These are phyloP conservation scores for Globisporangium lucens DNA, from an alignment of 352 stramenopile species.

Conservation along the genomic window DNA sequence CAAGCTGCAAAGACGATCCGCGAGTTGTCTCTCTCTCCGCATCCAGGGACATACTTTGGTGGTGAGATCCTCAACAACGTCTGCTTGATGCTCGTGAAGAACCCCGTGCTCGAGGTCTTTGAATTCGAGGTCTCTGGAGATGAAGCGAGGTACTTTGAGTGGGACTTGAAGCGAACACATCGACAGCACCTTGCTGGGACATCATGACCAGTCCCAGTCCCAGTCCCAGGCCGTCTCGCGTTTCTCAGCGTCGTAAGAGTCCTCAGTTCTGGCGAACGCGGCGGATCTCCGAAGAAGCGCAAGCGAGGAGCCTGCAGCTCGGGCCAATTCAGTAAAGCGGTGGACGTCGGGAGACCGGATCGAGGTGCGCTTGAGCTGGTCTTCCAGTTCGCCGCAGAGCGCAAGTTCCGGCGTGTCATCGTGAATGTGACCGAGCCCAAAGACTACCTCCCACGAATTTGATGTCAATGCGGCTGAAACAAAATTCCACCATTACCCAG, in stretches of 20 bases:
- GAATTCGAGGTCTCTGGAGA: not conserved
- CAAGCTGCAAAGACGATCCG: not conserved
- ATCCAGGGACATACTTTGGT: not conserved
- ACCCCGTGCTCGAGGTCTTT: not conserved
- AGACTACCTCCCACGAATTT: not conserved
- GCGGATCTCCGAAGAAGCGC: not conserved
- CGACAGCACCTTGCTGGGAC: not conserved
- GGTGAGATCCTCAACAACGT: not conserved
- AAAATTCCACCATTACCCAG: too few species aligned
- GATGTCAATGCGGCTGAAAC: too few species aligned
- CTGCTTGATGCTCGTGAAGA: not conserved
- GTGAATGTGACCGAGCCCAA: not conserved
- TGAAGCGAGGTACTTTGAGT: not conserved
- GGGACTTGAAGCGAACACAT: not conserved
- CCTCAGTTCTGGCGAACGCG: not conserved
- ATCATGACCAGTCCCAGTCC: not conserved
- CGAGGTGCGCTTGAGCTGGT: not conserved
- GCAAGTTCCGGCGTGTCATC: not conserved
- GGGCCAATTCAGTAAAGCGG: not conserved
- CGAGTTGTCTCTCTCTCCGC: not conserved
- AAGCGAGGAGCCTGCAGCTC: not conserved
- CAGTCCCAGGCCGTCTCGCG: not conserved
- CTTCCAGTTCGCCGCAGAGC: not conserved
- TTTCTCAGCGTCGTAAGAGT: not conserved
- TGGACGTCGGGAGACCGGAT: not conserved